Conservation (phyloP, 129 eudicot species). For the Centrapalus pauciflorus region DNA sequence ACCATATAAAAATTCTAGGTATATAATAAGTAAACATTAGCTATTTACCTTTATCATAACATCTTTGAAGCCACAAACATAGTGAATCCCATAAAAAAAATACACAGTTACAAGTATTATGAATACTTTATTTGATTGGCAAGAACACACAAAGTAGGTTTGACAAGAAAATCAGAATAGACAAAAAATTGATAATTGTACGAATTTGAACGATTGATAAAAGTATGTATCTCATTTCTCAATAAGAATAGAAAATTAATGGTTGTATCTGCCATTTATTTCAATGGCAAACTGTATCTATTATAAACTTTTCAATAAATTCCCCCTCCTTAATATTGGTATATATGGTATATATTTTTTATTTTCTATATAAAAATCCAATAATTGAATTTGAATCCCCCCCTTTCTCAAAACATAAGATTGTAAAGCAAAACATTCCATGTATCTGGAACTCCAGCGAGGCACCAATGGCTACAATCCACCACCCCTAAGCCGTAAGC, state of each 20-base stretch:
- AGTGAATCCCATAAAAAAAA: no score
- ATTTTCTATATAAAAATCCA: slow-evolving; percentile 22
- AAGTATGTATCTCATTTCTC: slow-evolving; percentile 14
- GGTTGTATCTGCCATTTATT: slow-evolving; percentile 21
- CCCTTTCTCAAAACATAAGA: slow-evolving; percentile 30
- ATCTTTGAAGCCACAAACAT: no score
- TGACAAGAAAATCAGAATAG: no score
- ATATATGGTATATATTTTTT: slow-evolving; percentile 14
- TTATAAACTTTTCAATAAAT: not conserved
- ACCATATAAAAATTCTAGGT: no score
- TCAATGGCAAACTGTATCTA: slow-evolving; percentile 17
- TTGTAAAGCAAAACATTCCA: slow-evolving; percentile 81
- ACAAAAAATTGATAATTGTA: no score
- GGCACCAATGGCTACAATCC: slow-evolving; percentile 98
- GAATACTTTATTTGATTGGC: no score
- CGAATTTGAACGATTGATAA: no score
- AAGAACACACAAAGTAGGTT: no score
- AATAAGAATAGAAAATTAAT: slow-evolving; percentile 4
- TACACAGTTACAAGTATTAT: no score
- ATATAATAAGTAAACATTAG: no score
- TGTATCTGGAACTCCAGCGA: slow-evolving; percentile 86
- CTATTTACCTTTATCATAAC: no score
- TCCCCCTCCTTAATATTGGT: not conserved
- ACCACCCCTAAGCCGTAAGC: slow-evolving; percentile 53
- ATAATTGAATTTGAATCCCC: slow-evolving; percentile 12